Evolutionary conservation across 345 rosid species (phyloP).

Genomic region (Bruguiera sexangula): DNA sequence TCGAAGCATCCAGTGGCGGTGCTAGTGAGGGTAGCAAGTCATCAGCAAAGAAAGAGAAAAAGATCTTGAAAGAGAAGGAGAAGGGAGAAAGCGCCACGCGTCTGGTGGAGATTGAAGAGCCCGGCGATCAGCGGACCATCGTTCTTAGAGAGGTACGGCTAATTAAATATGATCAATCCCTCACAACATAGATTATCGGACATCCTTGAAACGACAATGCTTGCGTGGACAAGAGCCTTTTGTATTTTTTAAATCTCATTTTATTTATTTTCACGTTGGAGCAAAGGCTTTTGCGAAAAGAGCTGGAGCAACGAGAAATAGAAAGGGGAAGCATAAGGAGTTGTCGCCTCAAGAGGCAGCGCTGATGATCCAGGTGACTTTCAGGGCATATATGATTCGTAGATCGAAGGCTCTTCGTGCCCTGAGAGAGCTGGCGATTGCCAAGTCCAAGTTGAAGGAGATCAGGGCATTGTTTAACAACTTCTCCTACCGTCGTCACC

Average conservation of each 20-base stretch:
- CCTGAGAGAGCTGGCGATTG: conserved; percentile 83
- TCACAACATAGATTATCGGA: no score
- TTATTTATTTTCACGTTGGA: conserved; percentile 8
- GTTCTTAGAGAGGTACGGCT: conserved; percentile 59
- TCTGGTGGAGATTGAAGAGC: conserved; percentile 62
- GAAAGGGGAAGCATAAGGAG: conserved; percentile 76
- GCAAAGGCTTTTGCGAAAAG: conserved; percentile 75
- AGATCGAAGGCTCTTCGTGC: conserved; percentile 81
- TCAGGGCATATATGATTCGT: conserved; percentile 74
- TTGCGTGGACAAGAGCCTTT: not conserved
- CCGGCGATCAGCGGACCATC: conserved; percentile 44
- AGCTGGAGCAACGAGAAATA: conserved; percentile 43
- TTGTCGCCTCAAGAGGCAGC: conserved; percentile 78
- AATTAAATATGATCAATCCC: not conserved
- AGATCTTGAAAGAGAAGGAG: conserved; percentile 40
- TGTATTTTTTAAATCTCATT: not conserved
- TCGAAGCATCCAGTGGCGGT: conserved; percentile 52
- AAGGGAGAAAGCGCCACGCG: conserved; percentile 44
- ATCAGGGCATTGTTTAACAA: conserved; percentile 70
- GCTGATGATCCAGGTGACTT: conserved; percentile 69
- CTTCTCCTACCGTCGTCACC: conserved; percentile 70
- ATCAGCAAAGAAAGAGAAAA: conserved; percentile 36
- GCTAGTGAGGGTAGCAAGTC: conserved; percentile 19
- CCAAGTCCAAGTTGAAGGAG: conserved; percentile 90
- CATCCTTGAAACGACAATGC: not conserved